These are phyloP conservation scores for Arachis stenosperma DNA, from an alignment of 306 rosid species.

Conservation along the genomic window DNA sequence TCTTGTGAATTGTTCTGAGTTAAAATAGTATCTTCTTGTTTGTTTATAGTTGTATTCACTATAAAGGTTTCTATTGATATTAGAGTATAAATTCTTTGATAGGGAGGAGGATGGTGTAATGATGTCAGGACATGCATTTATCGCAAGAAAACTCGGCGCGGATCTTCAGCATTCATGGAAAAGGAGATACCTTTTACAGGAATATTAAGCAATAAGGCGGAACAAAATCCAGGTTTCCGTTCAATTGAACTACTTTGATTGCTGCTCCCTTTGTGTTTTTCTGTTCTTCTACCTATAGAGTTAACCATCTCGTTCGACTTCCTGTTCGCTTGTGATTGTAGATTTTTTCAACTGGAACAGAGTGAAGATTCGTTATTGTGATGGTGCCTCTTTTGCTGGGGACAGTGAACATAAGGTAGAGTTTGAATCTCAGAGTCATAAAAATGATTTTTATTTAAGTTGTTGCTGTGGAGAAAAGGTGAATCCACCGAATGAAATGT, in stretches of 20 bases:
- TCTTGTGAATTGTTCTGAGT: not conserved
- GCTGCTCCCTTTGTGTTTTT: constrained; percentile 24
- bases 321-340: constrained; percentile 45
- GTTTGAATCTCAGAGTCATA: constrained; percentile 1
- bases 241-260: constrained; percentile 18
- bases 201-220: constrained; percentile 70
- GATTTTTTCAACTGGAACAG: constrained; percentile 97
- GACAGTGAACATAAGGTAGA: constrained; percentile 73
- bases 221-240: constrained; percentile 80
- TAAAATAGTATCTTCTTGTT: not conserved
- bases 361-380: constrained; percentile 91
- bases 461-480: no score
- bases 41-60: not conserved
- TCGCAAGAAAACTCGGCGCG: constrained; percentile 69
- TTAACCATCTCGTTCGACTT: constrained; percentile 23
- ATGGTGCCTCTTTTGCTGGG: constrained; percentile 92
- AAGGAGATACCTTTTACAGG: constrained; percentile 71
- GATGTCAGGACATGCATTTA: constrained; percentile 64
- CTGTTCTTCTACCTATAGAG: not conserved
- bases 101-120: constrained; percentile 99
- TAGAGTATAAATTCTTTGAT: constrained; percentile 47
- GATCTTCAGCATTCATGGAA: constrained; percentile 86
- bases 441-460: constrained; percentile 5
- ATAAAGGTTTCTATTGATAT: constrained; percentile 28
- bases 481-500: no score